phyloP scores from a whole-genome alignment of 768 basidiomycete genomes.

The Calvatia gigantea region DNA sequence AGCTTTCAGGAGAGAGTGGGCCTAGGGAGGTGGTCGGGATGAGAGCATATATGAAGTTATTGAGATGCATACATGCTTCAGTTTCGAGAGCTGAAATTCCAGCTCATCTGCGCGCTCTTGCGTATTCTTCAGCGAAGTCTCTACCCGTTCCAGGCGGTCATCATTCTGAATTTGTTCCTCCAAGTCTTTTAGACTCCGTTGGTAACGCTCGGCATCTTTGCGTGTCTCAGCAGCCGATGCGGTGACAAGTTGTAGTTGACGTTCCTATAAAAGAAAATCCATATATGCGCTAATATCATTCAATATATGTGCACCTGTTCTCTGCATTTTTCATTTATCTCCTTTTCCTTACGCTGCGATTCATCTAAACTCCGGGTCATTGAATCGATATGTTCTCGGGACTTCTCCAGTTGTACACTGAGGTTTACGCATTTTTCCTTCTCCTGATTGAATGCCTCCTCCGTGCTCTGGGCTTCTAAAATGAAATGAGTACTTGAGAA shows the following conservation, averaged over 20 bases:
- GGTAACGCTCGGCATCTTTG: conserved; percentile 49
- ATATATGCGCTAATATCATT: background rate
- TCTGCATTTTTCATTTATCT: conserved; percentile 45
- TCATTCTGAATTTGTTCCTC: conserved; percentile 83
- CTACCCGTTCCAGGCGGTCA: conserved; percentile 73
- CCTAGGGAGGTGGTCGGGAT: conserved; percentile 31
- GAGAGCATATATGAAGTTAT: conserved; percentile 1
- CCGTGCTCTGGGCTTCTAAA: conserved; percentile 43
- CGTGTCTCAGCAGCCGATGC: conserved; percentile 50
- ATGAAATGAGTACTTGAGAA: conserved; percentile 2
- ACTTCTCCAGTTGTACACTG: conserved; percentile 35
- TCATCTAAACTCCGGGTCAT: conserved; percentile 35
- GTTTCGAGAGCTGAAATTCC: conserved; percentile 76
- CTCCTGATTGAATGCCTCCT: conserved; percentile 39
- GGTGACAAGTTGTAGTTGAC: conserved; percentile 66
- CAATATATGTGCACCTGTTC: conserved; percentile 42
- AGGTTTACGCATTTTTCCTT: conserved; percentile 36
- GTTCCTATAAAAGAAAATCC: conserved; percentile 71
- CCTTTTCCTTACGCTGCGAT: conserved; percentile 50
- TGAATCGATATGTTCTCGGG: conserved; percentile 38
- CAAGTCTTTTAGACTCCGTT: conserved; percentile 62
- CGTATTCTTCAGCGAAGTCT: conserved; percentile 69
- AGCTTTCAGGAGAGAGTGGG: conserved; percentile 50
- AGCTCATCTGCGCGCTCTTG: conserved; percentile 82
- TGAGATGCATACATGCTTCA: conserved; percentile 60